A percentile compares a stretch with the other conserved stretches of the same genome.
Evolutionary conservation across 768 basidiomycete genomes (phyloP).

Genomic region (Podaxis rugospora): DNA sequence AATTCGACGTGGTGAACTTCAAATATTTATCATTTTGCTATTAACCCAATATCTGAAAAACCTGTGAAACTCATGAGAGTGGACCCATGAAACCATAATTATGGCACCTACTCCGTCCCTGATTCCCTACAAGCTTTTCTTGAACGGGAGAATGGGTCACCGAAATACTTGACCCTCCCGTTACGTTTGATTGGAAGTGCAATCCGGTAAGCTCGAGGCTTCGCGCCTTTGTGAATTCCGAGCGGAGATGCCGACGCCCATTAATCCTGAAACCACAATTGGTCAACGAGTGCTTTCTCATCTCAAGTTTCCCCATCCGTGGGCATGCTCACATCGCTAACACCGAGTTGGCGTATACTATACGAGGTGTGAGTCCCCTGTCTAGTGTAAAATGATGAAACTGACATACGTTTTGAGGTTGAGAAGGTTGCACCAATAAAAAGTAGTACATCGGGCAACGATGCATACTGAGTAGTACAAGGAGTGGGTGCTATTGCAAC

Average conservation of each 20-base stretch:
- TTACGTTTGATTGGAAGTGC: background rate
- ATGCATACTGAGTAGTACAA: background rate
- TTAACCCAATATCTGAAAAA: background rate
- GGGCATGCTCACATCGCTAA: slow-evolving; percentile 6
- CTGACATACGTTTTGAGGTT: slow-evolving; percentile 3
- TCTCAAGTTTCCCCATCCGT: background rate
- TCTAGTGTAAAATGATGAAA: background rate
- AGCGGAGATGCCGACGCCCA: slow-evolving; percentile 8
- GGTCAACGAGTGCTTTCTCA: background rate
- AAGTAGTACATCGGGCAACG: slow-evolving; percentile 1
- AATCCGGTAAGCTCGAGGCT: background rate
- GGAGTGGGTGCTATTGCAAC: background rate
- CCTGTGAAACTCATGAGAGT: background rate
- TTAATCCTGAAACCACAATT: background rate
- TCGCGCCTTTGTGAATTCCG: background rate
- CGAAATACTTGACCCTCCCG: background rate
- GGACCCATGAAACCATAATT: background rate
- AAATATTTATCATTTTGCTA: background rate
- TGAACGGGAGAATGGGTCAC: background rate
- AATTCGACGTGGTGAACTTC: no score
- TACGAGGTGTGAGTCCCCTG: background rate
- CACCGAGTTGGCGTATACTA: slow-evolving; percentile 10
- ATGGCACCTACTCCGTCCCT: background rate
- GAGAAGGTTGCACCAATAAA: slow-evolving; percentile 11
- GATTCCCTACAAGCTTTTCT: background rate